Conservation (phyloP, 805 yeast species). For the Myxozyma udenii region DNA sequence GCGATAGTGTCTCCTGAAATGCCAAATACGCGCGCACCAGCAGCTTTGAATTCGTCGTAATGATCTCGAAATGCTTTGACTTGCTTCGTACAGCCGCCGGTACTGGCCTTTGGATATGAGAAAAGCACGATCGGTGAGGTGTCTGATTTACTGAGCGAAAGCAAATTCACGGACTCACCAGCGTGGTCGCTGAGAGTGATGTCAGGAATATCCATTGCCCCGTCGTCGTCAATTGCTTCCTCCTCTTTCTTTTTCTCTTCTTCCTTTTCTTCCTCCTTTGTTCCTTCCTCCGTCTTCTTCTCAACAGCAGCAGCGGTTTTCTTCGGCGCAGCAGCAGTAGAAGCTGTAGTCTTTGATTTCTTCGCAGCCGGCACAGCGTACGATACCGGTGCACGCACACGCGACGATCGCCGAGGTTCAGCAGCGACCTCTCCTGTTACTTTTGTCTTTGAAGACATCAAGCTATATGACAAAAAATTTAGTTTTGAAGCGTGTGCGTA, state of each 20-base stretch:
- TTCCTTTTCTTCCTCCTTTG: slow-evolving; percentile 7
- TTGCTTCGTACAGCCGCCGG: slow-evolving; percentile 96
- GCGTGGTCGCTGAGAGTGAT: slow-evolving; percentile 64
- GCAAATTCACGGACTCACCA: slow-evolving; percentile 56
- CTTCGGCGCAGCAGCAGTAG: too few relatives aligned
- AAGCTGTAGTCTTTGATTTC: slow-evolving; percentile 20
- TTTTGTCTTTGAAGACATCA: not conserved
- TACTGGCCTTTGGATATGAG: slow-evolving; percentile 87
- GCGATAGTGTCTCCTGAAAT: slow-evolving; percentile 77
- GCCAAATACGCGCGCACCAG: slow-evolving; percentile 64
- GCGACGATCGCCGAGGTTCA: not conserved
- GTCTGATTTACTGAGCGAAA: slow-evolving; percentile 30
- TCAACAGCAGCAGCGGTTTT: slow-evolving; percentile 15
- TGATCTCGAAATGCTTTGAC: slow-evolving; percentile 82
- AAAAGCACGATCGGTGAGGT: slow-evolving; percentile 21
- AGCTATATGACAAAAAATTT: not conserved
- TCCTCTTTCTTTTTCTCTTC: slow-evolving; percentile 22
- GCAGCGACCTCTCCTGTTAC: not conserved
- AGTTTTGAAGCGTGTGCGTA: too few relatives aligned
- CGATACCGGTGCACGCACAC: not conserved
- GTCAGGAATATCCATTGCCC: slow-evolving; percentile 52
- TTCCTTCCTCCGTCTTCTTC: slow-evolving; percentile 8
- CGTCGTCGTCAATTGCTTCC: slow-evolving; percentile 33
- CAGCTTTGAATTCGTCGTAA: slow-evolving; percentile 51
- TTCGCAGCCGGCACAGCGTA: slow-evolving; percentile 3